Conservation (phyloP, 352 stramenopile genomes). For the Globisporangium orthogonon region DNA sequence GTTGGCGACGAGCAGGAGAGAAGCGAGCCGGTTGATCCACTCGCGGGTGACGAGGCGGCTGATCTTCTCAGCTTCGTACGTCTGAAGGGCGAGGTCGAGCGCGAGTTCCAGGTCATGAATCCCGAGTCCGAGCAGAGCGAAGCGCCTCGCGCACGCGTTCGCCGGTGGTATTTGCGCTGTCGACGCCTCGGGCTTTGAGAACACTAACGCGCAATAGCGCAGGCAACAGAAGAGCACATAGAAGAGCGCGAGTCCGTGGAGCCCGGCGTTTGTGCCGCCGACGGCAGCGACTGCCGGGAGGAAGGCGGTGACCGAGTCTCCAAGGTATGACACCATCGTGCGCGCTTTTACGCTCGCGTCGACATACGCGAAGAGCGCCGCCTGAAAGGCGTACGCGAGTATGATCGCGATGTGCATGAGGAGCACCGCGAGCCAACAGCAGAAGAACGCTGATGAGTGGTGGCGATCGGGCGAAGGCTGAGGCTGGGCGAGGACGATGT, state of each 20-base stretch:
- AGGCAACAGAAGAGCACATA: conserved; percentile 6
- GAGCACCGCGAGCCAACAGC: conserved; percentile 3
- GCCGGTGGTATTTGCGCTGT: neutral
- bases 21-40: conserved; percentile 17
- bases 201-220: conserved; percentile 2
- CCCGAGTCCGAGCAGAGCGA: conserved; percentile 3
- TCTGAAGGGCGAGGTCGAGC: conserved; percentile 10
- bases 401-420: conserved; percentile 1
- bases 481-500: neutral
- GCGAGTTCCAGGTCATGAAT: conserved; percentile 4
- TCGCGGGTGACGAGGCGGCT: conserved; percentile 9
- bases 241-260: neutral
- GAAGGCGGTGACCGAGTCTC: conserved; percentile 1
- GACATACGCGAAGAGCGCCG: conserved; percentile 4
- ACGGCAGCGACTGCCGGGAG: conserved; percentile 2
- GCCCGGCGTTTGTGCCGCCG: neutral
- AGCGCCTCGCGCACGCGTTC: neutral
- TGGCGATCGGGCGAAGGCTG: neutral
- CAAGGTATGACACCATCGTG: conserved; percentile 4
- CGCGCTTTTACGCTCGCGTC: conserved; percentile 1
- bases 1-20: conserved; percentile 17
- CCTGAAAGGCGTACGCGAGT: conserved; percentile 3
- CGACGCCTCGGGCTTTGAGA: neutral
- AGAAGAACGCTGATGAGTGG: conserved; percentile 1
- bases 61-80: conserved; percentile 9